These are phyloP conservation scores for Antrodiella citrinella DNA, from an alignment of 768 basidiomycete species.

Conservation along the genomic window DNA sequence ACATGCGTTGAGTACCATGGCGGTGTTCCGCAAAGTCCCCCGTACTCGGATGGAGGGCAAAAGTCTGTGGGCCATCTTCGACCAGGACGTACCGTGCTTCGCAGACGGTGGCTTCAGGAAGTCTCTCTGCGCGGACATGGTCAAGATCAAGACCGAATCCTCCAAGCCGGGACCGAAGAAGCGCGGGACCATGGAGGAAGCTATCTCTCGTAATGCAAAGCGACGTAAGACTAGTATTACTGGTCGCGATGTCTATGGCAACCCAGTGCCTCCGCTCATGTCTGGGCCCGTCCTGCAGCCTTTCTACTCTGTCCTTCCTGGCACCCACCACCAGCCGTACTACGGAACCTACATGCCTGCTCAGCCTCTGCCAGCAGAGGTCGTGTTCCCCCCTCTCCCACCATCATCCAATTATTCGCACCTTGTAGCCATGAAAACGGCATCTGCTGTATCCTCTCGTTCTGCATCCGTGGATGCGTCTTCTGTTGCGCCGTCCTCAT, in stretches of 20 bases:
- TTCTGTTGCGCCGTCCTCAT: not conserved
- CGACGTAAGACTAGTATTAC: conserved; percentile 18
- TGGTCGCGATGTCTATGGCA: conserved; percentile 7
- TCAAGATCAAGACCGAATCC: conserved; percentile 25
- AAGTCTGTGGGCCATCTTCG: conserved; percentile 82
- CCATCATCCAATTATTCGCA: conserved; percentile 36
- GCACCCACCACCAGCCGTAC: conserved; percentile 66
- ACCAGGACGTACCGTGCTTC: conserved; percentile 78
- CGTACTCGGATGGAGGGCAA: conserved; percentile 73
- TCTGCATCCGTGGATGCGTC: conserved; percentile 1
- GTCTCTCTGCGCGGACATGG: conserved; percentile 35
- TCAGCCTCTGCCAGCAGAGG: conserved; percentile 47
- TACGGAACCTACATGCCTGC: conserved; percentile 50
- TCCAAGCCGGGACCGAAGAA: conserved; percentile 28
- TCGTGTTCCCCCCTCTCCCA: conserved; percentile 71
- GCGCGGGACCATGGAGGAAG: conserved; percentile 21
- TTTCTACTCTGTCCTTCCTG: conserved; percentile 24
- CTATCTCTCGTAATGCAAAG: conserved; percentile 20
- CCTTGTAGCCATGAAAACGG: conserved; percentile 3
- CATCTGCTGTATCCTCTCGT: conserved; percentile 3
- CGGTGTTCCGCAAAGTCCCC: conserved; percentile 81
- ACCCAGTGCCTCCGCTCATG: conserved; percentile 10
- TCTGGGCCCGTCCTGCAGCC: conserved; percentile 21
- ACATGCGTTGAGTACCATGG: conserved; percentile 91
- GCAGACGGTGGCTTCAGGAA: conserved; percentile 77